Conservation (phyloP, 306 rosid species). For the Glycine soja region DNA sequence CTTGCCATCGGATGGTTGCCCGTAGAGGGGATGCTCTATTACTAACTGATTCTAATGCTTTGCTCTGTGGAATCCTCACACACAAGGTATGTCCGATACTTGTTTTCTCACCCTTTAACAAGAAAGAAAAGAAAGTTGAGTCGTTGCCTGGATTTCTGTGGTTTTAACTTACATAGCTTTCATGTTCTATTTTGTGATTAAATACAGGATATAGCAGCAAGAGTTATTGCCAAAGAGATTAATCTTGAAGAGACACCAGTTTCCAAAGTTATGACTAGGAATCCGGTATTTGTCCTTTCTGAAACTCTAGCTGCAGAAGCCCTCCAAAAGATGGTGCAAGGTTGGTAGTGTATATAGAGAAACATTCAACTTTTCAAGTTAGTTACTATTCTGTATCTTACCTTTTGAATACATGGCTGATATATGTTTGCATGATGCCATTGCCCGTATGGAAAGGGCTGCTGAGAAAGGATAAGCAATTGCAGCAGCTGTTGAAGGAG, state of each 20-base stretch:
- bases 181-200: constrained; percentile 45
- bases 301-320: constrained; percentile 99
- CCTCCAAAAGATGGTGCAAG: constrained; percentile 99
- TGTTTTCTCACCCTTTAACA: constrained; percentile 32
- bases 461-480: constrained; percentile 99
- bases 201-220: constrained; percentile 87
- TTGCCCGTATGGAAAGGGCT: constrained; percentile 99
- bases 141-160: constrained; percentile 17
- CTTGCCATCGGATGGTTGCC: constrained; percentile 95
- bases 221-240: constrained; percentile 81
- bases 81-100: constrained; percentile 71
- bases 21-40: constrained; percentile 94
- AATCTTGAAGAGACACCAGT: constrained; percentile 87
- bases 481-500: constrained; percentile 99
- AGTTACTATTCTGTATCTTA: constrained; percentile 40
- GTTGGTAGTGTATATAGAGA: constrained; percentile 55
- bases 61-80: constrained; percentile 96
- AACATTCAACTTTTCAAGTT: constrained; percentile 37
- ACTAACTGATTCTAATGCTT: constrained; percentile 87
- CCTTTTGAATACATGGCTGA: constrained; percentile 42
- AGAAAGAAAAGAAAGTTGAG: not conserved
- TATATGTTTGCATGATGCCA: constrained; percentile 80
- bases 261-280: constrained; percentile 94
- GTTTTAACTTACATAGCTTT: constrained; percentile 28
- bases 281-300: constrained; percentile 89